phyloP scores from a whole-genome alignment of 129 eudicot genomes.

The Escallonia herrerae region DNA sequence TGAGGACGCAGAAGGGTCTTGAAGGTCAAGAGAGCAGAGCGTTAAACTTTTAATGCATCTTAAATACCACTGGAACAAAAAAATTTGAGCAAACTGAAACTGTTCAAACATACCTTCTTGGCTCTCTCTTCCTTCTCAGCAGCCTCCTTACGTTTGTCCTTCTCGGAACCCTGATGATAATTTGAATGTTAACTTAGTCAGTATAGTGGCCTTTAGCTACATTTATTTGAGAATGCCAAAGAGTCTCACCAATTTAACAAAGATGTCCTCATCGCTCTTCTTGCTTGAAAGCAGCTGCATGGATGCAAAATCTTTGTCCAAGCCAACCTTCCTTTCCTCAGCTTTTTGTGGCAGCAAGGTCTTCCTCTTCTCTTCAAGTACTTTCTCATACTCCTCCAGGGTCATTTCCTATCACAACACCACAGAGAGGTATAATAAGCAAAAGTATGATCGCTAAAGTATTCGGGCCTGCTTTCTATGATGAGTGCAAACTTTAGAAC shows the following conservation, averaged over 20 bases:
- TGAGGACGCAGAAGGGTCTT: no score
- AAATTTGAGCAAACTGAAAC: no score
- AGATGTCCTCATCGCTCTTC: constrained; percentile 73
- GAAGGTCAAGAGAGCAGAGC: no score
- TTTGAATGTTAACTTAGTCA: not conserved
- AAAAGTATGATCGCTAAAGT: not conserved
- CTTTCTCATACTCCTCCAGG: constrained; percentile 85
- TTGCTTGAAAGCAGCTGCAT: constrained; percentile 83
- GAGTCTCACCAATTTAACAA: constrained; percentile 60
- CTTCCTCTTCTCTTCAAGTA: constrained; percentile 83
- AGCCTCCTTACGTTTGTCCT: constrained; percentile 72
- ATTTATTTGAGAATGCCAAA: not conserved
- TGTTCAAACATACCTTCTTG: constrained; percentile 42
- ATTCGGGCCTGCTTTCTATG: not conserved
- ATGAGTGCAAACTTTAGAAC: no score
- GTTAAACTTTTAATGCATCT: no score
- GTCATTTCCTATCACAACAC: constrained; percentile 63
- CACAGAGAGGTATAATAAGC: not conserved
- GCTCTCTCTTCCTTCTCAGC: constrained; percentile 69
- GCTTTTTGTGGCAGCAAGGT: constrained; percentile 46
- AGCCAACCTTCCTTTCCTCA: constrained; percentile 59
- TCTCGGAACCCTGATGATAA: constrained; percentile 59
- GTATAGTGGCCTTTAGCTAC: not conserved
- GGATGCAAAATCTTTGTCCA: constrained; percentile 63
- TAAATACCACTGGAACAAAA: no score